Evolutionary conservation across 306 rosid species (phyloP).

Genomic region (Sesbania bispinosa): DNA sequence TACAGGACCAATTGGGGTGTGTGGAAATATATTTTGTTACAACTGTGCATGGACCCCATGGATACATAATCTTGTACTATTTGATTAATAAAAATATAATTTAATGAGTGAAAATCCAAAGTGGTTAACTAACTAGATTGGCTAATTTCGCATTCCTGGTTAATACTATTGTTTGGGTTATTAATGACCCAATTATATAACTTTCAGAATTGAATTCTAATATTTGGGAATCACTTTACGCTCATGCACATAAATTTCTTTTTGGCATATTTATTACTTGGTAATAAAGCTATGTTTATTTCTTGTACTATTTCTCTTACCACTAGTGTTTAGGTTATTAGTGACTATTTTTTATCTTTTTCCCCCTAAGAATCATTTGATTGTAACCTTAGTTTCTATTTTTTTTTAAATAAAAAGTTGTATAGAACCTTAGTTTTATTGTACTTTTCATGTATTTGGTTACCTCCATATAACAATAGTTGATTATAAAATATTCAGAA

Average conservation of each 20-base stretch:
- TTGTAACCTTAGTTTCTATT: neutral
- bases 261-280: neutral
- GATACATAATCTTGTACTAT: neutral
- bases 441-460: neutral
- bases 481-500: neutral
- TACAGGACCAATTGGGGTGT: constrained; percentile 89
- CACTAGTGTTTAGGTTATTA: neutral
- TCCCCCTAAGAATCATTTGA: constrained; percentile 11
- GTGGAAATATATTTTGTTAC: constrained; percentile 16
- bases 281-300: neutral
- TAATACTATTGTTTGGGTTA: neutral
- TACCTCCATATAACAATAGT: neutral
- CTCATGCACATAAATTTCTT: neutral
- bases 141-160: neutral
- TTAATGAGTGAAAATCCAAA: neutral
- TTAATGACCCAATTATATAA: constrained; percentile 10
- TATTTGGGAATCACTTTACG: neutral
- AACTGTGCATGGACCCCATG: neutral
- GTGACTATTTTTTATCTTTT: neutral
- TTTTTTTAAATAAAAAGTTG: neutral
- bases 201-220: neutral
- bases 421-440: neutral
- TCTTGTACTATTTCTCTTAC: neutral
- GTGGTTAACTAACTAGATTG: neutral
- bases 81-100: neutral